These are phyloP conservation scores for Arabidopsis suecica DNA, from an alignment of 345 rosid species.

Conservation along the genomic window DNA sequence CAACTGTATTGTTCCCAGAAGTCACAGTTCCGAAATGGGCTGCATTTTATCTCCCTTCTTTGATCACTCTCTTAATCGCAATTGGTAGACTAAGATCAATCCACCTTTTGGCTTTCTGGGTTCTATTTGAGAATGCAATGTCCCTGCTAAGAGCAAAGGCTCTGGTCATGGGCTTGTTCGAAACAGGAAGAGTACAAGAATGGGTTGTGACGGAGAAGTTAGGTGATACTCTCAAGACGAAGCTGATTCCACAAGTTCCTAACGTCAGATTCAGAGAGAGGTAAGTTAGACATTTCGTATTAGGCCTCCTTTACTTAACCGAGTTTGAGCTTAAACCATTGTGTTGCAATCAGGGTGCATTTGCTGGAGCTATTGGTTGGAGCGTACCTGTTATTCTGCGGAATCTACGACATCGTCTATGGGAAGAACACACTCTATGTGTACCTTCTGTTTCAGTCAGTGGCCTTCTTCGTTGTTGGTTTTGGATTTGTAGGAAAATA, in stretches of 20 bases:
- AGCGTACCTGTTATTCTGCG: conserved; percentile 72
- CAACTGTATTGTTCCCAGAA: conserved; percentile 58
- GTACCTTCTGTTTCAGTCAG: conserved; percentile 67
- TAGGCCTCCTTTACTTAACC: neutral
- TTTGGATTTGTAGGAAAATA: conserved; percentile 76
- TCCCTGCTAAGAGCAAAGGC: conserved; percentile 60
- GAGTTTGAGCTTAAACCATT: neutral
- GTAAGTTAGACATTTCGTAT: conserved; percentile 42
- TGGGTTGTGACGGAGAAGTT: conserved; percentile 81
- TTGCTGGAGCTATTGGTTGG: conserved; percentile 73
- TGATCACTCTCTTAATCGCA: conserved; percentile 58
- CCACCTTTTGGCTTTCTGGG: conserved; percentile 61
- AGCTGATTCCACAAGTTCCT: conserved; percentile 49
- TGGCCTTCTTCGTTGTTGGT: conserved; percentile 78
- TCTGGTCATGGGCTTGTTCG: conserved; percentile 55
- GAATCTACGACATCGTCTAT: conserved; percentile 65
- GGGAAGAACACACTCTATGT: conserved; percentile 74
- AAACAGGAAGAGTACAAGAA: conserved; percentile 59
- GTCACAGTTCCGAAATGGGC: conserved; percentile 52
- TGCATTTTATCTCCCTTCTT: conserved; percentile 57
- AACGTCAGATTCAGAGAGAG: conserved; percentile 64
- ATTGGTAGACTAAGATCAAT: conserved; percentile 58
- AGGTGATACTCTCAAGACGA: conserved; percentile 71
- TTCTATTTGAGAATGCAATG: conserved; percentile 62
- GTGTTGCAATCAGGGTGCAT: conserved; percentile 52